phyloP scores from a whole-genome alignment of 148 eudicot genomes.

The Rhododendron molle region DNA sequence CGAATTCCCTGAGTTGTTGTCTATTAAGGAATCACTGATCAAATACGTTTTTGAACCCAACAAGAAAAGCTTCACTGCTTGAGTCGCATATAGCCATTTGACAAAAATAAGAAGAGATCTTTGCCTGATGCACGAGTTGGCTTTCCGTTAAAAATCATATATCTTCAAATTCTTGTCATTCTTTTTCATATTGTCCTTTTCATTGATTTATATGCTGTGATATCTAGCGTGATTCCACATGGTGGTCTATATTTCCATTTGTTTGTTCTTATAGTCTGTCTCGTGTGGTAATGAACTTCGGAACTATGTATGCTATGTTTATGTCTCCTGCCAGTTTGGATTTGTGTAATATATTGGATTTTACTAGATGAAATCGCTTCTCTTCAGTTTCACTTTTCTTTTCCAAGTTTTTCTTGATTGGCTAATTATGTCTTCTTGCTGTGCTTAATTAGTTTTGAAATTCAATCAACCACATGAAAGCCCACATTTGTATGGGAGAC shows the following conservation, averaged over 20 bases:
- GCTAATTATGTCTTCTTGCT: background rate
- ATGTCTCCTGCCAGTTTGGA: background rate
- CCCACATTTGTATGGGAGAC: background rate
- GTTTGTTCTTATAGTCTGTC: background rate
- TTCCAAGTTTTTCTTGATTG: background rate
- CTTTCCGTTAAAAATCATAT: background rate
- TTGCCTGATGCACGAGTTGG: background rate
- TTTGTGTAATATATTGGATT: background rate
- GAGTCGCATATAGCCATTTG: background rate
- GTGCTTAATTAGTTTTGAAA: background rate
- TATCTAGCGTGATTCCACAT: background rate
- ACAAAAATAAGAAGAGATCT: background rate
- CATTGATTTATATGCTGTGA: background rate
- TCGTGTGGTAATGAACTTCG: background rate
- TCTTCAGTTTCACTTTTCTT: background rate
- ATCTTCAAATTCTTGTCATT: background rate
- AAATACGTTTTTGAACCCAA: slow-evolving; percentile 12
- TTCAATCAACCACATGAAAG: background rate
- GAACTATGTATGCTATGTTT: background rate
- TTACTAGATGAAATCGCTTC: background rate
- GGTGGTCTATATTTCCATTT: background rate
- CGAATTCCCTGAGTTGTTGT: slow-evolving; percentile 10
- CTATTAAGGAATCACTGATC: slow-evolving; percentile 11
- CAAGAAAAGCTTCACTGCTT: slow-evolving; percentile 5
- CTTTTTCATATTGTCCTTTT: background rate